These are phyloP conservation scores for Annulohypoxylon moriforme DNA, from an alignment of 495 filamentous ascomycete species.

Conservation along the genomic window DNA sequence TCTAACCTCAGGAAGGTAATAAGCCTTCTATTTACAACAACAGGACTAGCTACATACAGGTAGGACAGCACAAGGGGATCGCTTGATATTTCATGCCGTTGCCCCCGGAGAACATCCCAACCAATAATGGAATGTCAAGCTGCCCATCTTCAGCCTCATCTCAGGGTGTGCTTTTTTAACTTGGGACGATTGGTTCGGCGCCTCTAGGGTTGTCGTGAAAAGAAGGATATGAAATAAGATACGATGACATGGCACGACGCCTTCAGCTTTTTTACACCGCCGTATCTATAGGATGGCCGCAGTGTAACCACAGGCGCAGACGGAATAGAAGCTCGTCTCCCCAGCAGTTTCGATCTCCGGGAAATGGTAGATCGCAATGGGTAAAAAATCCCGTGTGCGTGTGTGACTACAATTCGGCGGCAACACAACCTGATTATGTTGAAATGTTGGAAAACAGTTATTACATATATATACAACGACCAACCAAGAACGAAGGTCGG, in stretches of 20 bases:
- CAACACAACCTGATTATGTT: not conserved
- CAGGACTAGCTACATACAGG: not conserved
- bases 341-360: conserved; percentile 9
- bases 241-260: conserved; percentile 9
- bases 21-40: not conserved
- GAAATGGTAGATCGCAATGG: conserved; percentile 7
- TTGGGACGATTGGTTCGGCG: conserved; percentile 9
- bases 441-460: not conserved
- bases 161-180: conserved; percentile 8
- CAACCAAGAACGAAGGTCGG: not conserved
- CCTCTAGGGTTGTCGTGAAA: conserved; percentile 4
- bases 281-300: conserved; percentile 7
- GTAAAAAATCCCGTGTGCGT: conserved; percentile 1
- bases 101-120: conserved; percentile 17
- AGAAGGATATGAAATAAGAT: not conserved
- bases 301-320: conserved; percentile 26
- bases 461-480: conserved; percentile 1
- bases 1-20: conserved; percentile 3
- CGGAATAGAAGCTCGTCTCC: conserved; percentile 2
- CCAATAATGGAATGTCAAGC: conserved; percentile 13
- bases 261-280: not conserved
- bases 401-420: conserved; percentile 6
- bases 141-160: conserved; percentile 41
- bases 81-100: conserved; percentile 26
- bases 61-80: conserved; percentile 17